phyloP scores from a whole-genome alignment of 768 basidiomycete genomes.

The Suillus plorans region DNA sequence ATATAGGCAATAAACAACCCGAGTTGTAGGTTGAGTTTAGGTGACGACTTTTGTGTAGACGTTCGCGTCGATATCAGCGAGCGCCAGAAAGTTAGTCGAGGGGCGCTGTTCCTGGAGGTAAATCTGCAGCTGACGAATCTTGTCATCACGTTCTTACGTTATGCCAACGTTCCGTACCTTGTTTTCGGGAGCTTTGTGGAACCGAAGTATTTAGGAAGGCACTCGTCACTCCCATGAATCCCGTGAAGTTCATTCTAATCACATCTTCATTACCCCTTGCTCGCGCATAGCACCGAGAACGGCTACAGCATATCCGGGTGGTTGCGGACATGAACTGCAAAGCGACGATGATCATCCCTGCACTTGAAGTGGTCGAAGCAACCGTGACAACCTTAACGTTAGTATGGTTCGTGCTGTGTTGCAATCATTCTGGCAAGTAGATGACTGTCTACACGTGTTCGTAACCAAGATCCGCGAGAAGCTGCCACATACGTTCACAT shows the following conservation, averaged over 20 bases:
- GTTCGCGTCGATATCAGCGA: too few species aligned
- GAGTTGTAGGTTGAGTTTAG: too few species aligned
- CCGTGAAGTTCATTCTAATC: neutral
- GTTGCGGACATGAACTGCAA: neutral
- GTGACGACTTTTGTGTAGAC: too few species aligned
- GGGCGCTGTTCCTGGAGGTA: too few species aligned
- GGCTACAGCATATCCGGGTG: neutral
- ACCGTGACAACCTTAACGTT: neutral
- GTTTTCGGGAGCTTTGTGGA: too few species aligned
- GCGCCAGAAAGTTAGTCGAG: too few species aligned
- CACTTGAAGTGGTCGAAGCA: neutral
- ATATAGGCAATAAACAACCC: too few species aligned
- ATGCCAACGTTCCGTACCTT: too few species aligned
- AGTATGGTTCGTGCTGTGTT: neutral
- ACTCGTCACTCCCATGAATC: too few species aligned
- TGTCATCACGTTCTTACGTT: too few species aligned
- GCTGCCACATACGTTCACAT: neutral
- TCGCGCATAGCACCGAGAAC: neutral
- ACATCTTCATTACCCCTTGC: neutral
- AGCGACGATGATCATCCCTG: neutral
- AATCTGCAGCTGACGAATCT: too few species aligned
- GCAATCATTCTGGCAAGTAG: neutral
- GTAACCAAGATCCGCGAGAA: neutral
- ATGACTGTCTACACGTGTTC: neutral
- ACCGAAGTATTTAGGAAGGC: too few species aligned